phyloP scores from a whole-genome alignment of 2,329 filamentous ascomycete genomes.

The Xenoacremonium recifei region DNA sequence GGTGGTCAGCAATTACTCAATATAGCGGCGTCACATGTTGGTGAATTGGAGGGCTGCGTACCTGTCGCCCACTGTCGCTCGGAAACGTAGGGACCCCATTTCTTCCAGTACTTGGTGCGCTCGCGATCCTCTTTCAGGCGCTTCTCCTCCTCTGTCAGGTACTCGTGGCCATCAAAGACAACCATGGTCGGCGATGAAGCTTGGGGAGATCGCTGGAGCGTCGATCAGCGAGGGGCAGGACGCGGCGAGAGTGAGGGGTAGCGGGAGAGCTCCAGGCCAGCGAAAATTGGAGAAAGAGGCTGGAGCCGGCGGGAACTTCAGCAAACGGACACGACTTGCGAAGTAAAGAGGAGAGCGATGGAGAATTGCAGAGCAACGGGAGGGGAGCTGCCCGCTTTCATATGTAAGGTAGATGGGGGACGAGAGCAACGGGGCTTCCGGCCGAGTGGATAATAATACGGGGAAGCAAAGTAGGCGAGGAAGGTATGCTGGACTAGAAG shows the following conservation, averaged over 20 bases:
- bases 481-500: too few species aligned
- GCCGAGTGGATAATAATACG: too few species aligned
- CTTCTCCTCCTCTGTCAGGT: conserved; percentile 86
- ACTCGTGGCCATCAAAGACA: conserved; percentile 82
- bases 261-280: not conserved
- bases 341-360: conserved; percentile 5
- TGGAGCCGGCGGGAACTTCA: too few species aligned
- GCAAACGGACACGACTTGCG: too few species aligned
- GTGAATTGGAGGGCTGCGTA: conserved; percentile 37
- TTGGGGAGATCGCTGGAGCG: not conserved
- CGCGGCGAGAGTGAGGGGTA: too few species aligned
- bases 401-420: conserved; percentile 20
- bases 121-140: conserved; percentile 83
- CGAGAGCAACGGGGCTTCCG: too few species aligned
- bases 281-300: conserved; percentile 1
- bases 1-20: conserved; percentile 22
- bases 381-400: conserved; percentile 11
- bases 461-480: too few species aligned
- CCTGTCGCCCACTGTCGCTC: conserved; percentile 96
- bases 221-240: conserved; percentile 8
- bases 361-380: conserved; percentile 11
- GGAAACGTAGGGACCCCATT: conserved; percentile 91
- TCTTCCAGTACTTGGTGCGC: conserved; percentile 92
- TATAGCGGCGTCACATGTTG: conserved; percentile 4
- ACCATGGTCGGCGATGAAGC: conserved; percentile 65